phyloP scores from a whole-genome alignment of 176 grass and related monocot genomes.

The Bolboschoenus planiculmis region DNA sequence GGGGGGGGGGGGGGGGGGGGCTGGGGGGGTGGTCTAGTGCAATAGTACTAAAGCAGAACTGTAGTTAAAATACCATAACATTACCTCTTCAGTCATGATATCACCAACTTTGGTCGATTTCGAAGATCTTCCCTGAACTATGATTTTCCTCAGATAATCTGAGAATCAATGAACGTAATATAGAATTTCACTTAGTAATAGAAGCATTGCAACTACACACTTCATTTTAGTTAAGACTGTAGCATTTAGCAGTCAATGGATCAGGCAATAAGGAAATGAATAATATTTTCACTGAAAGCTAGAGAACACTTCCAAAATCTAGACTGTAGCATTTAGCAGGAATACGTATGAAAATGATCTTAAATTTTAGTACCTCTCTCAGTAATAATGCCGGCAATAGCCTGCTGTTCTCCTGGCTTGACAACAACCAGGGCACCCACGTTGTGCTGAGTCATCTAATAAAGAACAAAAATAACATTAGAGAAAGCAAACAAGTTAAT shows the following conservation, averaged over 20 bases:
- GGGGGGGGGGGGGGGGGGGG: too few species aligned
- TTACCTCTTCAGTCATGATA: constrained; percentile 99
- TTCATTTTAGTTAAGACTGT: too few species aligned
- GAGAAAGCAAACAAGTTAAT: background rate
- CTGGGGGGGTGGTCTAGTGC: background rate
- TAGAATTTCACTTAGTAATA: background rate
- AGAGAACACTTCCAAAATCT: background rate
- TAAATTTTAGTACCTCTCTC: constrained; percentile 70
- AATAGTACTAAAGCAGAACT: background rate
- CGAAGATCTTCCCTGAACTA: constrained; percentile 93
- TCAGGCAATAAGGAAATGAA: background rate
- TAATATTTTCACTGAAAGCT: background rate
- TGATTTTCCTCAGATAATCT: constrained; percentile 99
- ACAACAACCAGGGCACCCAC: constrained; percentile 95
- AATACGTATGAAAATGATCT: background rate
- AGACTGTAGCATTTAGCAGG: background rate
- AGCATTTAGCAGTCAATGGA: background rate
- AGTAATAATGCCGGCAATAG: constrained; percentile 87
- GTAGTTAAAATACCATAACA: too few species aligned
- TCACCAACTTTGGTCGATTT: constrained; percentile 99
- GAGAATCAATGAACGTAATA: constrained; percentile 1
- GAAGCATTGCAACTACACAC: background rate
- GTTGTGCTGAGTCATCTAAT: constrained; percentile 94
- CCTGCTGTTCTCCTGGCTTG: constrained; percentile 65
- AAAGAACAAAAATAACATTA: background rate